phyloP scores from a whole-genome alignment of 225 moss, liverwort and hornwort genomes.

The Neckera pumila region DNA sequence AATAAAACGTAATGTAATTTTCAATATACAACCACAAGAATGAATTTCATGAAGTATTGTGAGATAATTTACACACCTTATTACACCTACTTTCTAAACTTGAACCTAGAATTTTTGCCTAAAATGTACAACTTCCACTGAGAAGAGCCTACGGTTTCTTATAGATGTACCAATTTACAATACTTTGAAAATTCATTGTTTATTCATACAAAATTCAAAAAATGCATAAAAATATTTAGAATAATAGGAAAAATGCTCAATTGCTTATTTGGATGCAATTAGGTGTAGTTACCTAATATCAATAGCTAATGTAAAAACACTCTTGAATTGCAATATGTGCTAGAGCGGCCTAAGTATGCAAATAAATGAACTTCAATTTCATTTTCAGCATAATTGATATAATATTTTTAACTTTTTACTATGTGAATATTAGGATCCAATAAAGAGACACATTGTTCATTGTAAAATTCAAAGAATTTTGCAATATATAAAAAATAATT shows the following conservation, averaged over 20 bases:
- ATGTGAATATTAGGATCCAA: background rate
- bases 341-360: too few species aligned
- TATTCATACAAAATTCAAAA: background rate
- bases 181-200: background rate
- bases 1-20: background rate
- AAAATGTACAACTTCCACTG: background rate
- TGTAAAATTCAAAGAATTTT: background rate
- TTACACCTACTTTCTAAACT: background rate
- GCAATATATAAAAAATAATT: background rate
- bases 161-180: background rate
- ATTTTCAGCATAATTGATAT: background rate
- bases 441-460: background rate
- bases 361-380: too few species aligned
- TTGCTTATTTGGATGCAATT: too few species aligned
- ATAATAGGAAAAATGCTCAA: too few species aligned
- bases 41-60: too few species aligned
- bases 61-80: too few species aligned
- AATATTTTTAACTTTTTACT: background rate
- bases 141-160: fast-evolving
- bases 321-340: too few species aligned
- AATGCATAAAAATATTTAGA: too few species aligned
- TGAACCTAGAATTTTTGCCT: background rate
- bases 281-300: too few species aligned
- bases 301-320: too few species aligned
- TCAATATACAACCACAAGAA: background rate